Evolutionary conservation across 352 stramenopile genomes (phyloP).

Genomic region (Pythium scleroteichum): DNA sequence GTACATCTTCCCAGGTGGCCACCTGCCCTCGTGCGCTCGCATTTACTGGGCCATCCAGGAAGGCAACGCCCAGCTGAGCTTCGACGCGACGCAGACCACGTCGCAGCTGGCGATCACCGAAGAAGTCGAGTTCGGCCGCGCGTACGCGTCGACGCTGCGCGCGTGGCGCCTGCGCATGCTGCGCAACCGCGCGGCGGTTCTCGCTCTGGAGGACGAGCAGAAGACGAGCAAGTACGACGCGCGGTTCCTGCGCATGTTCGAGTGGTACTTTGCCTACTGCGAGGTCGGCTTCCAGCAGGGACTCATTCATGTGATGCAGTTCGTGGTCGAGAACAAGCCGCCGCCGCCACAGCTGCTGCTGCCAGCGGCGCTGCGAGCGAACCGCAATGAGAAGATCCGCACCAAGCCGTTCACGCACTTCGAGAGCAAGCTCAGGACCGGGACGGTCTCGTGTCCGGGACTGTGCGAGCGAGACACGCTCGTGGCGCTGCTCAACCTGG

Average conservation of each 20-base stretch:
- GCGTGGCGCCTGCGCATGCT: slow-evolving; percentile 31
- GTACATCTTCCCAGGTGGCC: slow-evolving; percentile 36
- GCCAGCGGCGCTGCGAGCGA: slow-evolving; percentile 14
- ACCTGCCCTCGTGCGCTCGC: slow-evolving; percentile 29
- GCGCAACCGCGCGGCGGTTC: slow-evolving; percentile 18
- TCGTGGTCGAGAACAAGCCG: slow-evolving; percentile 31
- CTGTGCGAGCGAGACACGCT: neutral
- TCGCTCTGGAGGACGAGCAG: slow-evolving; percentile 11
- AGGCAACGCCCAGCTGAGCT: slow-evolving; percentile 18
- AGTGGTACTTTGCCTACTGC: slow-evolving; percentile 34
- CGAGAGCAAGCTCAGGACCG: slow-evolving; percentile 12
- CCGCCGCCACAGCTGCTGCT: neutral
- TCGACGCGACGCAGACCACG: neutral
- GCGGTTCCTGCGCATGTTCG: slow-evolving; percentile 32
- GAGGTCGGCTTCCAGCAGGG: slow-evolving; percentile 31
- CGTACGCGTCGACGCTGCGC: slow-evolving; percentile 28
- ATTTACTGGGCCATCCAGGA: slow-evolving; percentile 29
- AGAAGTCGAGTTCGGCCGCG: slow-evolving; percentile 27
- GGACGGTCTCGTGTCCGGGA: neutral
- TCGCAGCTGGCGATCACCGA: slow-evolving; percentile 23
- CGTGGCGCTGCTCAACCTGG: slow-evolving; percentile 7
- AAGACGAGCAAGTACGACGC: slow-evolving; percentile 24
- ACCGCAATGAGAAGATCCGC: slow-evolving; percentile 18
- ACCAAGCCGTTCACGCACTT: slow-evolving; percentile 7
- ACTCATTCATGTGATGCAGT: slow-evolving; percentile 26